Evolutionary conservation across 176 grass and related monocot species (phyloP).

Genomic region (Aegilops longissima): DNA sequence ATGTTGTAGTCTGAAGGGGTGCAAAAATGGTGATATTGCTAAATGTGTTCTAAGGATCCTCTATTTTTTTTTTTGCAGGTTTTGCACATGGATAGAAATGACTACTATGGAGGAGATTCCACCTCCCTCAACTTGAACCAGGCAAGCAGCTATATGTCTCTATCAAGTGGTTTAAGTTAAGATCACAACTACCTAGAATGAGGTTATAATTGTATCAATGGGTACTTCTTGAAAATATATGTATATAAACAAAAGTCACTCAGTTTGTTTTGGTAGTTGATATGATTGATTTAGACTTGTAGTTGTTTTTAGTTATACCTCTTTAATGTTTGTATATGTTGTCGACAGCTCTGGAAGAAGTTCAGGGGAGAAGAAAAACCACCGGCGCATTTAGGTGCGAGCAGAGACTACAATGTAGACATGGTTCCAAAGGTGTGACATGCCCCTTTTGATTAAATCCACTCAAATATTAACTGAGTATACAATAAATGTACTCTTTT

Average conservation of each 20-base stretch:
- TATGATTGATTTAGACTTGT: neutral
- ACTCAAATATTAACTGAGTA: neutral
- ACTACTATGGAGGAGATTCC: conserved; percentile 85
- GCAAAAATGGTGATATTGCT: neutral
- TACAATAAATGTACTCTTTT: neutral
- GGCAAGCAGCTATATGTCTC: conserved; percentile 37
- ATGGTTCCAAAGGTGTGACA: conserved; percentile 77
- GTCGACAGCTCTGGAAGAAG: conserved; percentile 69
- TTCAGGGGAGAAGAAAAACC: conserved; percentile 78
- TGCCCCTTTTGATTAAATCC: neutral
- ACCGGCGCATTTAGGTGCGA: conserved; percentile 55
- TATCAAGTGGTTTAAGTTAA: neutral
- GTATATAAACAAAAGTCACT: neutral
- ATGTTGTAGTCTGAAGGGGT: neutral
- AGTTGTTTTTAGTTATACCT: neutral
- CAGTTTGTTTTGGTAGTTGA: neutral
- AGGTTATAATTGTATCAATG: neutral
- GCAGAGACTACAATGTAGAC: conserved; percentile 86
- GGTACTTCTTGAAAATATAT: neutral
- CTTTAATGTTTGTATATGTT: conserved; percentile 8
- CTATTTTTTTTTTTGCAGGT: conserved; percentile 49
- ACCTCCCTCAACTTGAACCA: conserved; percentile 79
- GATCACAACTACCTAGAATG: neutral
- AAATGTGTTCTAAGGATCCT: conserved; percentile 5
- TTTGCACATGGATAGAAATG: conserved; percentile 90